Percentiles rank a stretch among this genome's conserved stretches.
Conservation (phyloP, 805 yeast genomes). For the Millerozyma acaciae region DNA sequence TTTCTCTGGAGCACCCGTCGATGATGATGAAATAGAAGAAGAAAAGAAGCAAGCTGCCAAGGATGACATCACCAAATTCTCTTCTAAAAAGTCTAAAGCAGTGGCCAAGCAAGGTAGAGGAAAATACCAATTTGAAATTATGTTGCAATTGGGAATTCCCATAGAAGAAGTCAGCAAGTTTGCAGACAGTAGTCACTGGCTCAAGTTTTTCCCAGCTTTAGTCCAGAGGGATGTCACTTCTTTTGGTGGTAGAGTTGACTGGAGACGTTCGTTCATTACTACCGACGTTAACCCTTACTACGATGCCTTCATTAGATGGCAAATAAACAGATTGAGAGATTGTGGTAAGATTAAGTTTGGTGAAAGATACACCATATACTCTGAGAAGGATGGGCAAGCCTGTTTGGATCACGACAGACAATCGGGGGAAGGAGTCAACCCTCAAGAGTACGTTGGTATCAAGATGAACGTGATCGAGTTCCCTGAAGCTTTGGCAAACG, state of each 20-base stretch:
- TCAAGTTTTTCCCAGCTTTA: conserved; percentile 85
- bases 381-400: conserved; percentile 98
- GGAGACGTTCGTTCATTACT: conserved; percentile 96
- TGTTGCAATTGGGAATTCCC: conserved; percentile 89
- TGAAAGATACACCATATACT: conserved; percentile 94
- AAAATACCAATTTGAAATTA: conserved; percentile 92
- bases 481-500: conserved; percentile 52
- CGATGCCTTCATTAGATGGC: conserved; percentile 95
- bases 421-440: conserved; percentile 94
- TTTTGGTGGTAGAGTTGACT: conserved; percentile 92
- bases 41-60: conserved; percentile 30
- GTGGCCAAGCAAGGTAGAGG: conserved; percentile 91
- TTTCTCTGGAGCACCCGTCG: conserved; percentile 64
- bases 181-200: conserved; percentile 92
- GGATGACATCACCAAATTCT: conserved; percentile 86
- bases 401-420: conserved; percentile 99
- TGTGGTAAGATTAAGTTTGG: conserved; percentile 94
- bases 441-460: conserved; percentile 94
- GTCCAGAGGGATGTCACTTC: conserved; percentile 74
- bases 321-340: conserved; percentile 81
- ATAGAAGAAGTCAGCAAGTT: conserved; percentile 80
- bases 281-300: conserved; percentile 94
- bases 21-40: conserved; percentile 46
- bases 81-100: conserved; percentile 90
- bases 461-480: conserved; percentile 72